phyloP scores from a whole-genome alignment of 2,329 filamentous ascomycete genomes.

The Colletotrichum sp. region DNA sequence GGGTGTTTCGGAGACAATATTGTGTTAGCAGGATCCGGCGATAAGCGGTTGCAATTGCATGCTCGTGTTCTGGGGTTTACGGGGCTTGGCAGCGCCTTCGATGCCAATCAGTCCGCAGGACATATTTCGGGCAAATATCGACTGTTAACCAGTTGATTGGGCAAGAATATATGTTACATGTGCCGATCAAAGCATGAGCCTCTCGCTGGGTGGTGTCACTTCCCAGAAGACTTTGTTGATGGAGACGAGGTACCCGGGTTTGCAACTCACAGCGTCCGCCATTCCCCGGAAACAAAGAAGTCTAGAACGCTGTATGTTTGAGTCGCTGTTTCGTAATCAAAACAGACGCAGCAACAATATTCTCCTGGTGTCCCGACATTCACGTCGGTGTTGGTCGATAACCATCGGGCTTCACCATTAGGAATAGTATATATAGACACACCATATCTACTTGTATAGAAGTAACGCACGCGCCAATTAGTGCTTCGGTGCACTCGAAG shows the following conservation, averaged over 20 bases:
- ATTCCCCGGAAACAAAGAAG: not conserved
- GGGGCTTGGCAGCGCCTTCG: too few species aligned
- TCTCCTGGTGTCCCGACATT: not conserved
- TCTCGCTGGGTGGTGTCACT: accelerated
- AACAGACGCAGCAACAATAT: not conserved
- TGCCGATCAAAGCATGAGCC: not conserved
- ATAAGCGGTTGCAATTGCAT: not conserved
- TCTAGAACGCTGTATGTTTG: not conserved
- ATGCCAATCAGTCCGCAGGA: too few species aligned
- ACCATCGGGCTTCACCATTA: not conserved
- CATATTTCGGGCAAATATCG: too few species aligned
- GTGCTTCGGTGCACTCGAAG: not conserved
- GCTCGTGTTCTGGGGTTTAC: too few species aligned
- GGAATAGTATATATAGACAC: not conserved
- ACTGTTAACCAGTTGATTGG: not conserved
- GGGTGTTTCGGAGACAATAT: not conserved
- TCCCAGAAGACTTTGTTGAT: not conserved
- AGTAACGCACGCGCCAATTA: not conserved
- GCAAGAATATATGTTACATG: accelerated
- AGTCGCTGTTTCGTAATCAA: not conserved
- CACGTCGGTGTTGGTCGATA: not conserved
- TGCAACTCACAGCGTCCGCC: not conserved
- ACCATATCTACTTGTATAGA: not conserved
- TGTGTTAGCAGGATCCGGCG: accelerated
- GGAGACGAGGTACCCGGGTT: accelerated